Conservation (phyloP, 1,284 basidiomycete genomes). For the Ganoderma resinaceum region DNA sequence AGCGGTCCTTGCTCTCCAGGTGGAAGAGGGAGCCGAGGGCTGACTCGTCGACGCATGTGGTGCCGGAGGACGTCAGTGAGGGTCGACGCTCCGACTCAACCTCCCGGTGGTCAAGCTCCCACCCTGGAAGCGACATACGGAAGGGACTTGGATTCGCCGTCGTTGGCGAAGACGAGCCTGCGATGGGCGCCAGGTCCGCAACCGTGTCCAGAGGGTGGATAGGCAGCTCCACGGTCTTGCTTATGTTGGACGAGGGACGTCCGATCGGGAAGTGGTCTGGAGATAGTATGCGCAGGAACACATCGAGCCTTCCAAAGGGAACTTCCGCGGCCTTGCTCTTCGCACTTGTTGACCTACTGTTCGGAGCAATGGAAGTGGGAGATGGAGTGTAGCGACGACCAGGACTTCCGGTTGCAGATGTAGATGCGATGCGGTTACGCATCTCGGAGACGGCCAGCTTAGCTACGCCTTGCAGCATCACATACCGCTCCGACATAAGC, state of each 20-base stretch:
- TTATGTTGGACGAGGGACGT: background rate
- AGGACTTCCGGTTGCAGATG: background rate
- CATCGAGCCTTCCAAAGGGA: background rate
- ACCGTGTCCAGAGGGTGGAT: background rate
- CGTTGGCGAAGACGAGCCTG: background rate
- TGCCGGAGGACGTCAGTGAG: slow-evolving; percentile 5
- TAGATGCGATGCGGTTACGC: background rate
- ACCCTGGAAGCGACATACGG: background rate
- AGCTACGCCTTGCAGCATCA: background rate
- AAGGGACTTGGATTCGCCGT: background rate
- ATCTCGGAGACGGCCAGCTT: background rate
- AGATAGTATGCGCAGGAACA: background rate
- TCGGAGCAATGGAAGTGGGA: background rate
- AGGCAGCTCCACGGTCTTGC: background rate
- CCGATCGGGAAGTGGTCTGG: background rate
- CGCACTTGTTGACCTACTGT: too few species aligned
- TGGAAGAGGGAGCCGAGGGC: background rate
- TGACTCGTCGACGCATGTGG: slow-evolving; percentile 8
- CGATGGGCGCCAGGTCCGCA: background rate
- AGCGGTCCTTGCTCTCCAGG: background rate
- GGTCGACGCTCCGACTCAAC: background rate
- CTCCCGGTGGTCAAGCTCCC: background rate
- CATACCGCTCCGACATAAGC: slow-evolving; percentile 3
- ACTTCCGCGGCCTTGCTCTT: background rate
- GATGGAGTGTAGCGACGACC: background rate